Percentiles rank a stretch among this genome's conserved stretches.
These are phyloP conservation scores for Aspergillus sp. DNA, from an alignment of 2,329 filamentous ascomycete species.

Conservation along the genomic window DNA sequence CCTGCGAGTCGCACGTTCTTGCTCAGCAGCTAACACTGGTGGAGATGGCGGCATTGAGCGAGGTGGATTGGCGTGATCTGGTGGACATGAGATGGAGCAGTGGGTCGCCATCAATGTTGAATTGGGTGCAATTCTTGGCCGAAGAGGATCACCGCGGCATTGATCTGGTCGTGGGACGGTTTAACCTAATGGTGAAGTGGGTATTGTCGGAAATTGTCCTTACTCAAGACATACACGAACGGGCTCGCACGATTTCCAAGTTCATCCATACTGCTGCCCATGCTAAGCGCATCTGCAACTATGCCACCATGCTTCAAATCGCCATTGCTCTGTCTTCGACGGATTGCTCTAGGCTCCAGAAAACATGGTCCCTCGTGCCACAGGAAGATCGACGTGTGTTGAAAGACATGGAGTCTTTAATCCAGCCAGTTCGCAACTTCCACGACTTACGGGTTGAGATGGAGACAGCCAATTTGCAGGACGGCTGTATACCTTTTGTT, in stretches of 20 bases:
- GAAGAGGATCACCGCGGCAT: slow-evolving; percentile 53
- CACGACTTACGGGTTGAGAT: slow-evolving; percentile 59
- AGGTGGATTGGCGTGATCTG: slow-evolving; percentile 63
- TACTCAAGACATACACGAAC: slow-evolving; percentile 53
- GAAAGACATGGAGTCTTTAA: slow-evolving; percentile 55
- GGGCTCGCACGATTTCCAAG: slow-evolving; percentile 57
- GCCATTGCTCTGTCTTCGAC: slow-evolving; percentile 58
- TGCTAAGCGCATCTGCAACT: slow-evolving; percentile 56
- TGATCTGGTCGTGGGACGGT: slow-evolving; percentile 61
- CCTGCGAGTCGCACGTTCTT: slow-evolving; percentile 56
- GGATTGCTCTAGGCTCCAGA: slow-evolving; percentile 53
- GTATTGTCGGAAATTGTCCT: slow-evolving; percentile 59
- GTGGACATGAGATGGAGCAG: slow-evolving; percentile 61
- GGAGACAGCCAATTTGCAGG: slow-evolving; percentile 55
- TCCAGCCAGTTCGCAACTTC: slow-evolving; percentile 61
- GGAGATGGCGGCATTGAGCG: slow-evolving; percentile 61
- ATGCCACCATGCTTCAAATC: slow-evolving; percentile 63
- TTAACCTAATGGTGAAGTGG: slow-evolving; percentile 66
- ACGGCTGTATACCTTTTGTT: slow-evolving; percentile 63
- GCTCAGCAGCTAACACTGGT: slow-evolving; percentile 62
- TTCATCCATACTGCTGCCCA: slow-evolving; percentile 60
- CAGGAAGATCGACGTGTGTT: slow-evolving; percentile 51
- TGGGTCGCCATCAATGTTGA: slow-evolving; percentile 45
- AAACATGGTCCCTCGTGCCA: slow-evolving; percentile 57
- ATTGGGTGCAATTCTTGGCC: slow-evolving; percentile 60